Evolutionary conservation across 2,329 filamentous ascomycete species (phyloP).

Genomic region (Hymenoscyphus albidus): DNA sequence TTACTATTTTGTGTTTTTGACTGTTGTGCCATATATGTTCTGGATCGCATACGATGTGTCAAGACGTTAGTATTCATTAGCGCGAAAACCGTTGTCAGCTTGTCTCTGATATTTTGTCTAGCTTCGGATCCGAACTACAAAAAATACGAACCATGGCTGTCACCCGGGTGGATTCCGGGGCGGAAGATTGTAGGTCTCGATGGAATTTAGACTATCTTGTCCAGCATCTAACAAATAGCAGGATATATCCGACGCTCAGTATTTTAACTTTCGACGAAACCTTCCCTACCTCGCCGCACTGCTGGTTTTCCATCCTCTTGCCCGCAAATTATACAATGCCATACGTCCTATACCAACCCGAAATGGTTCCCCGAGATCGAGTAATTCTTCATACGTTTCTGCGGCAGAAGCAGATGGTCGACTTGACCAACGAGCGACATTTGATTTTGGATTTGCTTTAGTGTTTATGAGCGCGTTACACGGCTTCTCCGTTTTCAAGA

Average conservation of each 20-base stretch:
- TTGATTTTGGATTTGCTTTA: constrained; percentile 78
- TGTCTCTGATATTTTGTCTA: constrained; percentile 38
- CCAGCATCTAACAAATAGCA: constrained; percentile 35
- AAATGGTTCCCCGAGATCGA: constrained; percentile 29
- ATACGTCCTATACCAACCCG: constrained; percentile 25
- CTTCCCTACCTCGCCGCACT: constrained; percentile 75
- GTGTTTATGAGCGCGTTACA: constrained; percentile 77
- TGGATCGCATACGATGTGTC: constrained; percentile 86
- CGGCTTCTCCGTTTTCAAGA: constrained; percentile 79
- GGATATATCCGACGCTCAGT: constrained; percentile 90
- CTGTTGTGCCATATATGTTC: constrained; percentile 80
- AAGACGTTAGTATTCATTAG: constrained; percentile 54
- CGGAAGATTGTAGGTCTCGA: constrained; percentile 68
- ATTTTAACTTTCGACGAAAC: constrained; percentile 78
- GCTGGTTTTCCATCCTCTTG: constrained; percentile 72
- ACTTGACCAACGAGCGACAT: constrained; percentile 67
- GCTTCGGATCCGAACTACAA: constrained; percentile 77
- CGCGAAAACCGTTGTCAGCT: not conserved
- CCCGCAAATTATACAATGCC: constrained; percentile 68
- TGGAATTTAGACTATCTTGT: not conserved
- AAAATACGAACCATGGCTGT: constrained; percentile 67
- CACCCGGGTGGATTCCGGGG: constrained; percentile 85
- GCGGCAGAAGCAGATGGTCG: constrained; percentile 48
- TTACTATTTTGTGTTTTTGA: constrained; percentile 67
- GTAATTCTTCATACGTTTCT: constrained; percentile 39